A percentile compares a stretch with the other conserved stretches of the same genome.
Evolutionary conservation across 2,329 filamentous ascomycete genomes (phyloP).

Genomic region (Cercospora beticola): DNA sequence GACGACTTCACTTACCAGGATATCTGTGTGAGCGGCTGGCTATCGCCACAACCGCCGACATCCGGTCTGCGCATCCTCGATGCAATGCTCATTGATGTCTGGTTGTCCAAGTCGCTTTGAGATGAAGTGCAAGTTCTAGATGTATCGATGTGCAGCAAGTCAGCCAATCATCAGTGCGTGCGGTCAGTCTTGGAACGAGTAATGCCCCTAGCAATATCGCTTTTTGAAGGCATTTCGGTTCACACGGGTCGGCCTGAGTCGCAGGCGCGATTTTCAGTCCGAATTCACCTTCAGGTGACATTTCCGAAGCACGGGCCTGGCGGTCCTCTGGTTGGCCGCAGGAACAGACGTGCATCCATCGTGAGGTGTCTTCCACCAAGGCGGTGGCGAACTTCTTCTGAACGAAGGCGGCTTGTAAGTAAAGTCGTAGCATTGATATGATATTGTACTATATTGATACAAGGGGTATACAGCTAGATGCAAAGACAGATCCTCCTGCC

Average conservation of each 20-base stretch:
- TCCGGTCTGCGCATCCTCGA: background rate
- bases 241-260: background rate
- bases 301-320: background rate
- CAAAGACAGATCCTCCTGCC: background rate
- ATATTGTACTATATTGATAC: background rate
- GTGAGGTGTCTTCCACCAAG: background rate
- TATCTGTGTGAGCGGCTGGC: background rate
- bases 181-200: background rate
- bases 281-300: background rate
- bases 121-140: background rate
- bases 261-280: background rate
- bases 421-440: background rate
- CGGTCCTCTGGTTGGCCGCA: background rate
- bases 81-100: background rate
- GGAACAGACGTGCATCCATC: background rate
- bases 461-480: conserved; percentile 1
- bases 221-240: background rate
- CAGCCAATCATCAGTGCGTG: background rate
- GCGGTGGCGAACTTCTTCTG: background rate
- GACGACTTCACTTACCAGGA: background rate
- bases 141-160: background rate
- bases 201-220: background rate
- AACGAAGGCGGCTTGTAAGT: background rate
- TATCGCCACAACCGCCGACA: background rate
- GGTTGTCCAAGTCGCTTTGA: background rate